Conservation (phyloP, 2,329 filamentous ascomycete genomes). For the Teratosphaeria pseudoeucalypti region DNA sequence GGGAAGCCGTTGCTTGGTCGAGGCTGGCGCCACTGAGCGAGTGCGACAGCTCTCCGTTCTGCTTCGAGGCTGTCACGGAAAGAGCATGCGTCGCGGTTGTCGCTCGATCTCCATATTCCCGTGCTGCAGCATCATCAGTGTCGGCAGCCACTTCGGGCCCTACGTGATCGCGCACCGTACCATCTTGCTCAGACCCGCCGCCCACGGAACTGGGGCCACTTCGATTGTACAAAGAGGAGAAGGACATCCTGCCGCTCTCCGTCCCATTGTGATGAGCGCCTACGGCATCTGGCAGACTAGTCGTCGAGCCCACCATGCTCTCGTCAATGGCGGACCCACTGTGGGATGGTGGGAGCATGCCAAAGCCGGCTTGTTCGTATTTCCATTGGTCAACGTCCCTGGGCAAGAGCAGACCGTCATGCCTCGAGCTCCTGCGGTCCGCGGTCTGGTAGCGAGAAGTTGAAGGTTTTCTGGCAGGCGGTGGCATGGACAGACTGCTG, state of each 20-base stretch:
- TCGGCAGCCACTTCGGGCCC: background rate
- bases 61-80: conserved; percentile 34
- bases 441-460: background rate
- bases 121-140: background rate
- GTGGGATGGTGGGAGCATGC: background rate
- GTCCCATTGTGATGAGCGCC: conserved; percentile 8
- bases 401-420: background rate
- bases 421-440: conserved; percentile 2
- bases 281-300: background rate
- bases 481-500: conserved; percentile 52
- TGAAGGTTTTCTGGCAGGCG: conserved; percentile 25
- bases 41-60: conserved; percentile 35
- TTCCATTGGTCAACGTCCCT: background rate
- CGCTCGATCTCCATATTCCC: conserved; percentile 7
- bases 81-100: conserved; percentile 37
- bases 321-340: background rate
- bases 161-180: conserved; percentile 16
- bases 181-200: conserved; percentile 36
- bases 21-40: conserved; percentile 36
- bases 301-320: background rate
- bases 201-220: conserved; percentile 35
- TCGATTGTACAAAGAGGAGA: conserved; percentile 62
- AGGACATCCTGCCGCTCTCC: conserved; percentile 56
- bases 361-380: background rate
- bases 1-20: conserved; percentile 61